Percentiles rank a stretch among this genome's conserved stretches.
Conservation (phyloP, 2,329 filamentous ascomycete genomes). For the Didymella pinodella region DNA sequence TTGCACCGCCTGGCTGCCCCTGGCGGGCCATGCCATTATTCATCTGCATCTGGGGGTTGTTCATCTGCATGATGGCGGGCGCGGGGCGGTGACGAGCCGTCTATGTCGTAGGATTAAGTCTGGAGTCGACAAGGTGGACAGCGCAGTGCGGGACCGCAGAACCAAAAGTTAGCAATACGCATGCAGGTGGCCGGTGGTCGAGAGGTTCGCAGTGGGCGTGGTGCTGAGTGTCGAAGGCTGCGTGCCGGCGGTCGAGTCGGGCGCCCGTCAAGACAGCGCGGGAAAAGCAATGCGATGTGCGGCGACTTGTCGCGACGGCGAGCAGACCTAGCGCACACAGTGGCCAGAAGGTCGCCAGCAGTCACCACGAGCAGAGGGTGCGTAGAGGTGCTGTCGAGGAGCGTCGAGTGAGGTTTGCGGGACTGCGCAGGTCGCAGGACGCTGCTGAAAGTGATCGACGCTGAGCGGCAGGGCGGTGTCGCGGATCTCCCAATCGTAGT, state of each 20-base stretch:
- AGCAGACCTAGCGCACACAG: conserved; percentile 18
- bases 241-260: conserved; percentile 15
- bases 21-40: conserved; percentile 33
- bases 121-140: background rate
- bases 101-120: conserved; percentile 14
- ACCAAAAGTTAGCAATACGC: conserved; percentile 5
- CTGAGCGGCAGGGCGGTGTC: conserved; percentile 15
- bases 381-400: conserved; percentile 3
- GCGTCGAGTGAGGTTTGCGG: conserved; percentile 8
- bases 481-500: conserved; percentile 2
- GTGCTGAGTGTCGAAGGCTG: conserved; percentile 11
- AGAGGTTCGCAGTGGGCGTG: conserved; percentile 3
- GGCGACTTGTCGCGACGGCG: conserved; percentile 10
- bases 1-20: conserved; percentile 26
- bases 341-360: conserved; percentile 16
- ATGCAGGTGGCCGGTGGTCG: conserved; percentile 12
- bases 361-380: conserved; percentile 4
- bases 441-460: conserved; percentile 20
- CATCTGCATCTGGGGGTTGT: conserved; percentile 44
- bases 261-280: conserved; percentile 13
- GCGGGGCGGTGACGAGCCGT: conserved; percentile 23
- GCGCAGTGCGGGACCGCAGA: conserved; percentile 13
- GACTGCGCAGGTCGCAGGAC: conserved; percentile 8
- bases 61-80: conserved; percentile 36
- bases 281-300: conserved; percentile 16